phyloP scores from a whole-genome alignment of 495 filamentous ascomycete species.

The Penicillium lividum region DNA sequence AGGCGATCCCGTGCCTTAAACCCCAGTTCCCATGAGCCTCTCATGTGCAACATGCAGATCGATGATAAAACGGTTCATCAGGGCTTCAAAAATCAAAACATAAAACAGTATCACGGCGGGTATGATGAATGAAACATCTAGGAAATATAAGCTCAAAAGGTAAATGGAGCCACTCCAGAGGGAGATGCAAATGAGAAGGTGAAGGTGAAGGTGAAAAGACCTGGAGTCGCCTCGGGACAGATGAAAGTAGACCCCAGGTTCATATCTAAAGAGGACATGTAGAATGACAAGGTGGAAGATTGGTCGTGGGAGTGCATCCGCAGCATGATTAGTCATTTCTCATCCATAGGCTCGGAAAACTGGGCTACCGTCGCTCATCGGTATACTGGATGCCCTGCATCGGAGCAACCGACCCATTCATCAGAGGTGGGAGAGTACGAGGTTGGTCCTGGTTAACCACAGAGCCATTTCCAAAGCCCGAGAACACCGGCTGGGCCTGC shows the following conservation, averaged over 20 bases:
- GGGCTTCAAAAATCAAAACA: slow-evolving; percentile 1
- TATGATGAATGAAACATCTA: slow-evolving; percentile 25
- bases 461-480: slow-evolving; percentile 35
- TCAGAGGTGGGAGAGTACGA: slow-evolving; percentile 52
- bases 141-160: slow-evolving; percentile 12
- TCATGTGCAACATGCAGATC: slow-evolving; percentile 19
- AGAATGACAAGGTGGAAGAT: slow-evolving; percentile 23
- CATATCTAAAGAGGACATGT: slow-evolving; percentile 29
- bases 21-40: slow-evolving; percentile 17
- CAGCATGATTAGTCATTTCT: slow-evolving; percentile 34
- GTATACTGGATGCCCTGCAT: slow-evolving; percentile 62
- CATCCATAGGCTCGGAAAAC: slow-evolving; percentile 13
- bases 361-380: slow-evolving; percentile 46
- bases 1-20: slow-evolving; percentile 12
- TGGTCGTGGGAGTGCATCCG: slow-evolving; percentile 21
- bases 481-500: slow-evolving; percentile 35
- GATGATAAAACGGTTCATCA: slow-evolving; percentile 11
- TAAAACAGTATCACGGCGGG: slow-evolving; percentile 21
- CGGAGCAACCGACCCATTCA: slow-evolving; percentile 51
- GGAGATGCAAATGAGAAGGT: slow-evolving; percentile 6
- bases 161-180: slow-evolving; percentile 16
- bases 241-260: slow-evolving; percentile 3
- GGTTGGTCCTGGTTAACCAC: slow-evolving; percentile 45
- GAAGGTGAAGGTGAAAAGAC: slow-evolving; percentile 4
- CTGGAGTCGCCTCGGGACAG: slow-evolving; percentile 1